Percentiles rank a stretch among this genome's conserved stretches.
phyloP scores from a whole-genome alignment of 495 filamentous ascomycete genomes.

The Recurvomyces mirabilis region DNA sequence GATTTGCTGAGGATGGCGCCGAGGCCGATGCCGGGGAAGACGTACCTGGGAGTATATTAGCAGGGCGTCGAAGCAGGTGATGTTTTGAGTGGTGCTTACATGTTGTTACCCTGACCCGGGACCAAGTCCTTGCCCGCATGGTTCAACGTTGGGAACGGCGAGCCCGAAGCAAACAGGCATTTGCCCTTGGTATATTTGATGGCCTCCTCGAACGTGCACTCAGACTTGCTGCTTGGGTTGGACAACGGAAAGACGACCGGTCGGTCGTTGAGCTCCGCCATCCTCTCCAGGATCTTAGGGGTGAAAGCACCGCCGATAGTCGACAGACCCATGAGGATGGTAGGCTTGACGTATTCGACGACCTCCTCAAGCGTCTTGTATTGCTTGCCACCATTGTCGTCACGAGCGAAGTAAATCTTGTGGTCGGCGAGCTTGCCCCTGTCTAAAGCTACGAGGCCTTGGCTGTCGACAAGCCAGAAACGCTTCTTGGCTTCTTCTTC shows the following conservation, averaged over 20 bases:
- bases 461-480: conserved; percentile 94
- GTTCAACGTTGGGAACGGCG: conserved; percentile 71
- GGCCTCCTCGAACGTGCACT: conserved; percentile 92
- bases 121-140: conserved; percentile 58
- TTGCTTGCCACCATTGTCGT: conserved; percentile 85
- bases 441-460: conserved; percentile 80
- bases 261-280: conserved; percentile 67
- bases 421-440: conserved; percentile 90
- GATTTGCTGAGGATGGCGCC: conserved; percentile 88
- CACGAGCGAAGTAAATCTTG: conserved; percentile 93
- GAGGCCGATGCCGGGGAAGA: conserved; percentile 94
- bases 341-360: conserved; percentile 86
- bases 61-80: neutral
- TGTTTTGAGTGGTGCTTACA: conserved; percentile 4
- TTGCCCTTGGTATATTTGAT: conserved; percentile 79
- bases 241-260: conserved; percentile 90
- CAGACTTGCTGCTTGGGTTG: conserved; percentile 90
- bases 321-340: conserved; percentile 86
- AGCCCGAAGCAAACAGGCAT: conserved; percentile 87
- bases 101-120: conserved; percentile 65
- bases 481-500: conserved; percentile 79
- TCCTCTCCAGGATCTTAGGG: conserved; percentile 68
- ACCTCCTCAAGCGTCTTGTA: conserved; percentile 83
- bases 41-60: conserved; percentile 44
- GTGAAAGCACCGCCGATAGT: conserved; percentile 93